These are phyloP conservation scores for Apiospora pterosperma DNA, from an alignment of 2,329 filamentous ascomycete species.

Conservation along the genomic window DNA sequence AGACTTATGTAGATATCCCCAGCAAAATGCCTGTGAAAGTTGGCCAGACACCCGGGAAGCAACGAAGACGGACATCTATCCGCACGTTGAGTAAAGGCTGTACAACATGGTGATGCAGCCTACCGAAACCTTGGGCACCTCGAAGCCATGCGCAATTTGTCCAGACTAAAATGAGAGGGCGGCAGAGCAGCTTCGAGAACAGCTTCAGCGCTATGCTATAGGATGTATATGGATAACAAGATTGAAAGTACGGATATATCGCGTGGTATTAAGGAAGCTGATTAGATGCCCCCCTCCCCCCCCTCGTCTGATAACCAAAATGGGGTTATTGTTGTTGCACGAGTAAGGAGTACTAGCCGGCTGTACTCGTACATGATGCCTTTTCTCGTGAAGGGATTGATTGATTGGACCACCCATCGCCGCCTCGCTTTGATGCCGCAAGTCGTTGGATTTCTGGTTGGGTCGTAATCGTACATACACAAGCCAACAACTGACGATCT, in stretches of 20 bases:
- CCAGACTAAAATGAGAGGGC: neutral
- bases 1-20: neutral
- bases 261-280: neutral
- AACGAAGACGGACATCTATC: neutral
- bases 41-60: neutral
- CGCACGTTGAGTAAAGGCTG: neutral
- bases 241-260: neutral
- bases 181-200: neutral
- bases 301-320: neutral
- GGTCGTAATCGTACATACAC: no score
- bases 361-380: neutral
- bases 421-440: neutral
- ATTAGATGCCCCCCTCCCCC: neutral
- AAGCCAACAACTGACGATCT: neutral
- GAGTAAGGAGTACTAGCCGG: neutral
- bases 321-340: neutral
- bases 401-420: no score
- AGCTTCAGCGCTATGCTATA: neutral
- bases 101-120: neutral
- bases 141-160: neutral
- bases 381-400: neutral
- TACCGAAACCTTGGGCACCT: neutral
- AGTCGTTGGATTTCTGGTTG: neutral
- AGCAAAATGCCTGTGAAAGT: neutral
- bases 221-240: neutral